Percentiles rank a stretch among this genome's conserved stretches.
These are phyloP conservation scores for Herpetomonas tarakana DNA, from an alignment of 208 protist species.

Conservation along the genomic window DNA sequence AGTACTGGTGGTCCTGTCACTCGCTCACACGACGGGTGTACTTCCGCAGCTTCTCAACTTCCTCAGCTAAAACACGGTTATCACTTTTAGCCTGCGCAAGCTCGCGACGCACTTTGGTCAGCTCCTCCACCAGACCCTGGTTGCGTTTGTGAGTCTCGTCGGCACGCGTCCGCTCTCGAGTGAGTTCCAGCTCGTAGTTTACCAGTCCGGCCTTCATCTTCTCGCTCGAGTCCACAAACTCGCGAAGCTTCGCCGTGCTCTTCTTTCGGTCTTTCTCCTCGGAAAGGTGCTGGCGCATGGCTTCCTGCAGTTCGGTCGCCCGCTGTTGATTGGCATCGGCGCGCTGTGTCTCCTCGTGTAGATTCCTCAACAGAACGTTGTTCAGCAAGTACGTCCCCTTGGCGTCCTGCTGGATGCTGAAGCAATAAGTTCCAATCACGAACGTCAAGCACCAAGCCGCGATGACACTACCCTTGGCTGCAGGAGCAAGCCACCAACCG, in stretches of 20 bases:
- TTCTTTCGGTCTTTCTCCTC: slow-evolving; percentile 24
- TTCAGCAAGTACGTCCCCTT: slow-evolving; percentile 87
- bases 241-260: slow-evolving; percentile 21
- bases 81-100: slow-evolving; percentile 43
- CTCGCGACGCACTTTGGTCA: slow-evolving; percentile 47
- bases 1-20: too few species aligned
- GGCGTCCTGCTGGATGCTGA: slow-evolving; percentile 82
- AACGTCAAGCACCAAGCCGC: slow-evolving; percentile 76
- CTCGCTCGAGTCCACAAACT: slow-evolving; percentile 31
- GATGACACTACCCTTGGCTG: slow-evolving; percentile 77
- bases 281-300: slow-evolving; percentile 38
- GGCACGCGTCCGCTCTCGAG: slow-evolving; percentile 48
- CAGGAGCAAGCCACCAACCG: slow-evolving; percentile 78
- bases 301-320: slow-evolving; percentile 45
- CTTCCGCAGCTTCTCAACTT: slow-evolving; percentile 61
- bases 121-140: slow-evolving; percentile 66
- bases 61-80: slow-evolving; percentile 34
- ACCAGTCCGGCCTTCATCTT: slow-evolving; percentile 42
- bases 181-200: slow-evolving; percentile 81
- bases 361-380: slow-evolving; percentile 77
- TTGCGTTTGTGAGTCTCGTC: slow-evolving; percentile 63
- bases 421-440: slow-evolving; percentile 75
- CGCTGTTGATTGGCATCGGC: slow-evolving; percentile 75
- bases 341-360: slow-evolving; percentile 76
- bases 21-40: slow-evolving; percentile 24